Percentiles rank a stretch among this genome's conserved stretches.
These are phyloP conservation scores for Scalesia atractyloides DNA, from an alignment of 129 eudicot species.

Conservation along the genomic window DNA sequence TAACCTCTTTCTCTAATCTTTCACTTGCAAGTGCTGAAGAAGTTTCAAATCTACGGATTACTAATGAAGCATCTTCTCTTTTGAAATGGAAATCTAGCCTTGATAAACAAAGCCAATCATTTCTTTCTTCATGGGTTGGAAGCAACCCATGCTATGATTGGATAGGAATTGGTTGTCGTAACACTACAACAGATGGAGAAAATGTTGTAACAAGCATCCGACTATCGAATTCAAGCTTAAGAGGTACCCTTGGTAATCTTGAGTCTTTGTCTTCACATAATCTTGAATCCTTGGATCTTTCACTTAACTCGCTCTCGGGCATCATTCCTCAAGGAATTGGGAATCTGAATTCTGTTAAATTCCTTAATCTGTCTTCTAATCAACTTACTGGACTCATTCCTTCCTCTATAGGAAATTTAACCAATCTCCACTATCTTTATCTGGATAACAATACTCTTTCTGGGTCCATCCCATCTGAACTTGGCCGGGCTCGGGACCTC, in stretches of 20 bases:
- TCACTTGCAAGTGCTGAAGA: not conserved
- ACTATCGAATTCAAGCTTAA: slow-evolving; percentile 4
- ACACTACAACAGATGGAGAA: not conserved
- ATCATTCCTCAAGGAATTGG: not conserved
- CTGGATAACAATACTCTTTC: slow-evolving; percentile 9
- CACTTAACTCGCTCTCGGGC: slow-evolving; percentile 3
- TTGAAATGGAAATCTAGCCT: slow-evolving; percentile 6
- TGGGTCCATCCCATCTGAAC: slow-evolving; percentile 6
- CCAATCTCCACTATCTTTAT: slow-evolving; percentile 8
- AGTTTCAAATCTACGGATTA: too few relatives aligned
- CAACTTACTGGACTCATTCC: not conserved
- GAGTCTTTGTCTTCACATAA: not conserved
- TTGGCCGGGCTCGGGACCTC: slow-evolving; percentile 3
- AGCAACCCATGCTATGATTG: not conserved
- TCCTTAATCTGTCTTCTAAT: not conserved
- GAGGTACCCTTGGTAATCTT: slow-evolving; percentile 8
- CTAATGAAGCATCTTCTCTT: not conserved
- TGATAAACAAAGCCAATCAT: slow-evolving; percentile 3
- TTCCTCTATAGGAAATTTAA: slow-evolving; percentile 7
- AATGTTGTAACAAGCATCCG: not conserved
- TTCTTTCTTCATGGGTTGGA: slow-evolving; percentile 10
- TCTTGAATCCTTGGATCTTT: slow-evolving; percentile 8
- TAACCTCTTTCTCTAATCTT: not conserved
- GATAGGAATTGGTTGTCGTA: not conserved
- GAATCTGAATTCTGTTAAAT: not conserved